Evolutionary conservation across 2,329 filamentous ascomycete species (phyloP).

Genomic region (Ceratocystis lukuohia): DNA sequence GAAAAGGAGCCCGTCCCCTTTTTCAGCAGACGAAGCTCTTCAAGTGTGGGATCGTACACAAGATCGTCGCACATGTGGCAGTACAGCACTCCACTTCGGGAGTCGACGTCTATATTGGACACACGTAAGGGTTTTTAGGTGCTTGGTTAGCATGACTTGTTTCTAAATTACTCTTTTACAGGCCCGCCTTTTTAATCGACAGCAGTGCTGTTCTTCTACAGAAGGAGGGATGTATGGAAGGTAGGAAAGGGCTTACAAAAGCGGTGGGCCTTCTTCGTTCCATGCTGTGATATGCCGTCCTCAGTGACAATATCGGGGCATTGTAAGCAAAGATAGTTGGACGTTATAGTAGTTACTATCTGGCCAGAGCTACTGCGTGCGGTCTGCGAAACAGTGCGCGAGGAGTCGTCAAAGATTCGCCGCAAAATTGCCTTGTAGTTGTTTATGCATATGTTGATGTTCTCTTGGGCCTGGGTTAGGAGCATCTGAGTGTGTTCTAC

Average conservation of each 20-base stretch:
- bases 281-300: conserved; percentile 53
- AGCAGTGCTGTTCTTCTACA: not conserved
- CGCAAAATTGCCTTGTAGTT: conserved; percentile 61
- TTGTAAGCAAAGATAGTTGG: conserved; percentile 60
- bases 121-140: not conserved
- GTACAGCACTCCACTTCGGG: conserved; percentile 58
- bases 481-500: conserved; percentile 61
- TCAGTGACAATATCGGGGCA: conserved; percentile 56
- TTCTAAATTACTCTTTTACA: not conserved
- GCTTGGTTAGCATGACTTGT: conserved; percentile 23
- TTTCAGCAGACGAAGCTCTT: conserved; percentile 59
- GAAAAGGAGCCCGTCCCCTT: conserved; percentile 52
- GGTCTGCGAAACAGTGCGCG: conserved; percentile 48
- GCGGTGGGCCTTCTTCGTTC: conserved; percentile 53
- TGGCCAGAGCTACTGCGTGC: conserved; percentile 44
- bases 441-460: conserved; percentile 53
- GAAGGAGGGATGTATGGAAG: not conserved
- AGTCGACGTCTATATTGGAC: conserved; percentile 53
- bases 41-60: conserved; percentile 69
- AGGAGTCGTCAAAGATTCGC: conserved; percentile 54
- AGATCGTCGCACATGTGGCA: conserved; percentile 74
- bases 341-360: conserved; percentile 47
- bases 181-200: not conserved
- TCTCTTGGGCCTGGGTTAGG: conserved; percentile 46
- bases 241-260: conserved; percentile 45